Evolutionary conservation across 148 eudicot species (phyloP).

Genomic region (Persicaria maculosa): DNA sequence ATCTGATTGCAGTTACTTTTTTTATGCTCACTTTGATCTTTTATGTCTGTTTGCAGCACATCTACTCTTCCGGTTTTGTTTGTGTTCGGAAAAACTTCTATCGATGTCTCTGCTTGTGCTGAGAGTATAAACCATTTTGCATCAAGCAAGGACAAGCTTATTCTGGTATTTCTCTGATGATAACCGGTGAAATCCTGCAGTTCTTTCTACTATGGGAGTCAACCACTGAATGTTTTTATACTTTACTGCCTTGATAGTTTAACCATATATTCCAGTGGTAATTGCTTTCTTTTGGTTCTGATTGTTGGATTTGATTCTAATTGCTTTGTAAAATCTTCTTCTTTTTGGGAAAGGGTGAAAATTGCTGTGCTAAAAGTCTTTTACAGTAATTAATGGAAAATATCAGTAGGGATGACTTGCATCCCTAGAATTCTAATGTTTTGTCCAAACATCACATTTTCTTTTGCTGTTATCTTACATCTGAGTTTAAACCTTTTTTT

Average conservation of each 20-base stretch:
- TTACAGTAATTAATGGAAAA: not conserved
- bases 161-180: constrained; percentile 38
- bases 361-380: not conserved
- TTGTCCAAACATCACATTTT: not conserved
- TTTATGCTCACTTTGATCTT: not conserved
- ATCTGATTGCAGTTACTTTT: not conserved
- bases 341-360: not conserved
- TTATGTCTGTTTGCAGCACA: constrained; percentile 39
- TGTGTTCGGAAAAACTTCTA: constrained; percentile 66
- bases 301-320: not conserved
- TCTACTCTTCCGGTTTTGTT: constrained; percentile 80
- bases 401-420: not conserved
- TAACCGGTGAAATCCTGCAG: not conserved
- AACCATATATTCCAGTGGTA: not conserved
- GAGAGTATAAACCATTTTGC: constrained; percentile 35
- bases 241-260: not conserved
- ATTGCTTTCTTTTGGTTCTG: not conserved
- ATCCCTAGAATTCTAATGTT: not conserved
- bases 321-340: not conserved
- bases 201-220: not conserved
- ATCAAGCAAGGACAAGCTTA: constrained; percentile 40
- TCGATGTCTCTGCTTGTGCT: constrained; percentile 39
- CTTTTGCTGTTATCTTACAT: not conserved
- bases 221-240: not conserved
- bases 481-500: not conserved